Base-by-base conservation (phyloP, 169 alveolate species). In the Eimeria acervulina region DNA sequence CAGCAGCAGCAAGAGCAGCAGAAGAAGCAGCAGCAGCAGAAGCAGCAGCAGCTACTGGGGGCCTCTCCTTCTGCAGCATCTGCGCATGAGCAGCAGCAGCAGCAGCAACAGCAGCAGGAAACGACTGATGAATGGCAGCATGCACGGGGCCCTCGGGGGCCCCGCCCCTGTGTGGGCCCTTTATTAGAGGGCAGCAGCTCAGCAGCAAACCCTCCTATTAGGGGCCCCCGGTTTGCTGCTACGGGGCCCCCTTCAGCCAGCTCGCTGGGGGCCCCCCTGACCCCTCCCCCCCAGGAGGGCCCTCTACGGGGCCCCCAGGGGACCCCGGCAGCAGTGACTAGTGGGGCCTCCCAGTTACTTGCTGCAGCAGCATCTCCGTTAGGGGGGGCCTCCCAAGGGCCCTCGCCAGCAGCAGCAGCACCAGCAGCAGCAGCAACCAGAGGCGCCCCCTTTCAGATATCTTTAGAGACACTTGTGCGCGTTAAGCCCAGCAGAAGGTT, bases 1-100 rank as follows among this genome's bases (percentile, higher is more conserved):
- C 68, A 59, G 68, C 68, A 59, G 26, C 66, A 70, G 83, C 83
- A 70, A 23, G 44, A 28, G 42, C 83, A 70, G 23, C 40, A 70
- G 44, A 38, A 70, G 51, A 12, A 76, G 28, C 87, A 76, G 87
- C 87, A 76, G 61, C 51, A 76, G 87, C 61, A 40, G 61, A 55
- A 76, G 61, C 61, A 76, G n/a, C 51, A 38, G 55, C 61, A 76
- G 55, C 83, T n/a, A 36, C 83, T 7, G 44, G 28, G 83, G 36
- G 38, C 83, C 42, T n/a, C 83, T 15, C 74, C 74, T 10, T 17
- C 74, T 63, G 74, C 74, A 10, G 31, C 74, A 10, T 23, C 36
- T 17, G n/a, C 74, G 47, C 83, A 72, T 5, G 28, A 19, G 42
- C 83, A n/a, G 83, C 40, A n/a, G 83, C 83, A 66, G 47, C 83